phyloP scores from a whole-genome alignment of 495 filamentous ascomycete species.

The Tuber indicum region DNA sequence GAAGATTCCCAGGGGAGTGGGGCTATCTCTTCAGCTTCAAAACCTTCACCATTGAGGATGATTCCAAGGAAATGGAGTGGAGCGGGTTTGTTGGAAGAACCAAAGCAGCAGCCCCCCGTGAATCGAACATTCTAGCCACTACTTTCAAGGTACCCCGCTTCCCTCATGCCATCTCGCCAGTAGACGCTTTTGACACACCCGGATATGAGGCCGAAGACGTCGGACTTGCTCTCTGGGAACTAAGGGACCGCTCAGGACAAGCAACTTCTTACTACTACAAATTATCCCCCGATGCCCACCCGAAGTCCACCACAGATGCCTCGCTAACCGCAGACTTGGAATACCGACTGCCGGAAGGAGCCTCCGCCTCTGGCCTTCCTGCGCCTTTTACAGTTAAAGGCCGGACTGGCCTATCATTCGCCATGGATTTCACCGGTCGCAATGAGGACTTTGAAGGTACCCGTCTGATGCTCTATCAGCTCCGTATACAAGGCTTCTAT shows the following conservation, averaged over 20 bases:
- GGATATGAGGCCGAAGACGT: conserved; percentile 20
- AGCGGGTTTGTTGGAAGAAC: conserved; percentile 23
- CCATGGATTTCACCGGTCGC: conserved; percentile 31
- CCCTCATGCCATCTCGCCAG: conserved; percentile 2
- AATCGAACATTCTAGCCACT: conserved; percentile 22
- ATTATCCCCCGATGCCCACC: conserved; percentile 7
- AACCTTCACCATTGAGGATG: conserved; percentile 14
- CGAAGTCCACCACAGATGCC: background rate
- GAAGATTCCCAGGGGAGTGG: conserved; percentile 21
- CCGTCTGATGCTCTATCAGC: conserved; percentile 28
- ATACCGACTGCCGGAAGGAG: conserved; percentile 4
- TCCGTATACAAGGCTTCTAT: conserved; percentile 26
- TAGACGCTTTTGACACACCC: background rate
- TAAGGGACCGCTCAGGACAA: conserved; percentile 12
- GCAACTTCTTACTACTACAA: conserved; percentile 25
- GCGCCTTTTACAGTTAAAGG: conserved; percentile 20
- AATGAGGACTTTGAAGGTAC: conserved; percentile 28
- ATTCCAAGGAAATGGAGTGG: background rate
- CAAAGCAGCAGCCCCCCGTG: conserved; percentile 14
- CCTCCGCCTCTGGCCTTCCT: background rate
- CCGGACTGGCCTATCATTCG: conserved; percentile 20
- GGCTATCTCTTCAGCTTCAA: conserved; percentile 25
- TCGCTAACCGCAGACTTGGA: conserved; percentile 7
- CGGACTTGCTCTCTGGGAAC: conserved; percentile 26
- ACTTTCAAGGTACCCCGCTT: conserved; percentile 17